Base-by-base conservation (phyloP, 2,329 filamentous ascomycete species). In the Sporothrix phasma region DNA sequence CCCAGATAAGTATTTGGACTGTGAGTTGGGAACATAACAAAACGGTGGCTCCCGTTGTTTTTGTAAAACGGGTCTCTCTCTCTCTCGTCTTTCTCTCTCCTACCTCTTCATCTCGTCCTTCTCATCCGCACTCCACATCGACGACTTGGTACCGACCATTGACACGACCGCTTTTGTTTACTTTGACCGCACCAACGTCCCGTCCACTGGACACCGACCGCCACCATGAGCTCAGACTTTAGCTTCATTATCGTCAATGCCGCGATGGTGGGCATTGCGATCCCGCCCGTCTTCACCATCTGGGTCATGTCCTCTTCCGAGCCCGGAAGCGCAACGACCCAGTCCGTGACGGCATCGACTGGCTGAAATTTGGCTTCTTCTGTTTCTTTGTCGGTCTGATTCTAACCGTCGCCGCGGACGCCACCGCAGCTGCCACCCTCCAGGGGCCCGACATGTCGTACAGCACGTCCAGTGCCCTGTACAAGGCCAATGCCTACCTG, bases 251-350 rank as follows among this genome's bases (percentile, higher is more conserved):
- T 56, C 15, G 46, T n/a, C 43, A 49, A 62, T 10, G 37, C 41
- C 19, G 62, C 11, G 24, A 13, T 67, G 8, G 10, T 19, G 2
- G 70, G 65, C 39, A 49, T 72, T 22, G 65, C 66, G 24, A 47
- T 68, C 64, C 63, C 39, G 8, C 69, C 70, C 0, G 53, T 71
- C 15, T 41, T 66, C n/a, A 51, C 70, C 19, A 15, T 71, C 31
- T 69, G 66, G 65, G 34, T 65, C 54, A 37, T 71, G 24, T 67
- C 34, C 31, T 69, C 6, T 67, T 65, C 43, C 56, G 65, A 6
- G 69, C 64, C 13, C 67, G 65, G 15, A 65, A 67, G n/a, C 66
- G 65, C 13, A 29, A 56, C 2, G 71, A 72, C 62, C 70, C 68
- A 0, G 71, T 68, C 0, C 68, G 71, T 0, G 29, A 63, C 2